These are phyloP conservation scores for Cetradonia linearis DNA, from an alignment of 495 filamentous ascomycete genomes.

Conservation along the genomic window DNA sequence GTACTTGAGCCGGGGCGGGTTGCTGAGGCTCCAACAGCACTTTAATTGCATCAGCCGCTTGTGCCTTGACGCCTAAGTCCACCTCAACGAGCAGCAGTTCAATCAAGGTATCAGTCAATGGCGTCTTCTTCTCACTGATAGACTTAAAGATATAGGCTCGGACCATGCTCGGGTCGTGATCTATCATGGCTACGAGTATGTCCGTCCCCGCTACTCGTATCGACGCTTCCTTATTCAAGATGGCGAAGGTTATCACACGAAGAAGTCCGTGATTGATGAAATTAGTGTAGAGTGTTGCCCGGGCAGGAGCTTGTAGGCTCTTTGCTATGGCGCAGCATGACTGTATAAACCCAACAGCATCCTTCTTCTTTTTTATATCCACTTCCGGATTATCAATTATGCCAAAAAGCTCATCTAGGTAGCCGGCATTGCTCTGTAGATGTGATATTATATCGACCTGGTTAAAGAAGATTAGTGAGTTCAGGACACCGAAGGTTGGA, in stretches of 20 bases:
- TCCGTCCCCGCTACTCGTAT: constrained; percentile 90
- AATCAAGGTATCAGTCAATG: constrained; percentile 87
- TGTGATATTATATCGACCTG: constrained; percentile 96
- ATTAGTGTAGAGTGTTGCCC: constrained; percentile 73
- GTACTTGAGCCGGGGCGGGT: constrained; percentile 24
- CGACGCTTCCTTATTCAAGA: constrained; percentile 71
- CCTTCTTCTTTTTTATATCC: constrained; percentile 68
- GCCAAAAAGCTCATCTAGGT: constrained; percentile 79
- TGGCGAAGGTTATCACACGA: constrained; percentile 80
- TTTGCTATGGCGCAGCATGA: constrained; percentile 93
- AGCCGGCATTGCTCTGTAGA: constrained; percentile 65
- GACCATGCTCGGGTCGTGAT: constrained; percentile 91
- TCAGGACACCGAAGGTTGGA: constrained; percentile 93
- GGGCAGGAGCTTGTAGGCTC: constrained; percentile 72
- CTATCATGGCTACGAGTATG: constrained; percentile 85
- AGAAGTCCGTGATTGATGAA: constrained; percentile 84
- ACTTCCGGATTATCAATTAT: constrained; percentile 63
- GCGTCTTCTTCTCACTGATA: constrained; percentile 73
- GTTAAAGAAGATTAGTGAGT: constrained; percentile 97
- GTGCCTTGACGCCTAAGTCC: constrained; percentile 90
- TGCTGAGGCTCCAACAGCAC: constrained; percentile 78
- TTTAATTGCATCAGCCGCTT: constrained; percentile 92
- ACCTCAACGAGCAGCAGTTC: constrained; percentile 83
- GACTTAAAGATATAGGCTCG: constrained; percentile 84
- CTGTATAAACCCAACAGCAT: constrained; percentile 92